Base-by-base conservation (phyloP, 441 rosid genomes). In the Euphorbia celastroides region DNA sequence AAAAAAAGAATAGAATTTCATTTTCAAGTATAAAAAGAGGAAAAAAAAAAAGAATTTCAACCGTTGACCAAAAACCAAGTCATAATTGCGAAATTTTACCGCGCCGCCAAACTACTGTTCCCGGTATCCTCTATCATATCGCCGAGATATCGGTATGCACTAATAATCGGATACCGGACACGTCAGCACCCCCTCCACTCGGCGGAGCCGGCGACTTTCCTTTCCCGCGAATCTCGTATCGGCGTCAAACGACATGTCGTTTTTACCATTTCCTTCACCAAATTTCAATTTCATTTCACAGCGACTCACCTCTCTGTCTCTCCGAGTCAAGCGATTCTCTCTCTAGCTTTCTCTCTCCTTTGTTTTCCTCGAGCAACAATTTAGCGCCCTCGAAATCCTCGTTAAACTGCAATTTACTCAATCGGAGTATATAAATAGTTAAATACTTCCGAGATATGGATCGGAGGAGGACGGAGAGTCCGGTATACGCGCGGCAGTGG, bases 401-500 rank as follows among this genome's bases (percentile, higher is more conserved):
- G 62, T 62, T 62, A 42, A 55, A 23, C 58, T 41, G 59, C 26
- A 55, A 64, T 34, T 20, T 55, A 63, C 44, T 62, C 28, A 54
- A 32, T 66, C 31, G 60, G 13, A 25, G 34, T n/a, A 65, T 12
- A 25, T 38, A 65, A n/a, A n/a, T n/a, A n/a, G n/a, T n/a, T 51
- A 23, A 20, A n/a, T 34, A 17, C 16, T 44, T 32, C 25, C 20
- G 1, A 4, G 44, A 72, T 64, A 88, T 89, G 89, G 93, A 90
- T 75, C 90, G 84, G 68, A 74, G 93, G 82, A 83, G 91, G 77
- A 52, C 81, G 2, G 97, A 42, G 11, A 81, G 85, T 65, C 88
- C 91, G 38, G 90, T 79, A 48, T 73, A 79, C 63, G 58, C 83
- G 5, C 84, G 98, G 66, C 97, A 92, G 83, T 86, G 94, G 87